Evolutionary conservation across 2,329 filamentous ascomycete genomes (phyloP).

Genomic region (Pezicula radicicola): DNA sequence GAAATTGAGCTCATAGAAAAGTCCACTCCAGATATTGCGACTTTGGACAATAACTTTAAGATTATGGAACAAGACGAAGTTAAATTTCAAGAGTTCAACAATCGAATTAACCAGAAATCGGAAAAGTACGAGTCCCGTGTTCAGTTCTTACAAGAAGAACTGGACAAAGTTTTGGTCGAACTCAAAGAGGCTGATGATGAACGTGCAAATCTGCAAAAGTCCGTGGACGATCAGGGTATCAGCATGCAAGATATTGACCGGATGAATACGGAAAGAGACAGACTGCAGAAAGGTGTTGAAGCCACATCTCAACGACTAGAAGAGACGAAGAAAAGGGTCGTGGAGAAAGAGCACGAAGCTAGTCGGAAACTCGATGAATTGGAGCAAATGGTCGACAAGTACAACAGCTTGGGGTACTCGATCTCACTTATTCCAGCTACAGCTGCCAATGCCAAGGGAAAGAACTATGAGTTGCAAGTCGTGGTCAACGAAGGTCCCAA

Average conservation of each 20-base stretch:
- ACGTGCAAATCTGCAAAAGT: constrained; percentile 72
- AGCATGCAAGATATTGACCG: constrained; percentile 98
- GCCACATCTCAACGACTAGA: constrained; percentile 73
- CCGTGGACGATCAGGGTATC: constrained; percentile 89
- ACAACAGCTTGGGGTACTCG: constrained; percentile 93
- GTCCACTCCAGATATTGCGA: constrained; percentile 76
- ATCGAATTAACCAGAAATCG: constrained; percentile 75
- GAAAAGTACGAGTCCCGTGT: constrained; percentile 85
- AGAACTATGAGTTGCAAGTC: constrained; percentile 80
- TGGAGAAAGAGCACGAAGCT: constrained; percentile 86
- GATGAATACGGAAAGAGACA: constrained; percentile 93
- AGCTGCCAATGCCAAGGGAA: constrained; percentile 80
- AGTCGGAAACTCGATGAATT: constrained; percentile 84
- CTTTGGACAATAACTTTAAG: constrained; percentile 84
- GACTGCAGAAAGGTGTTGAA: constrained; percentile 86
- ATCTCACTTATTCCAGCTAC: constrained; percentile 85
- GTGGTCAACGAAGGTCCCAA: constrained; percentile 76
- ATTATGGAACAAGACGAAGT: constrained; percentile 91
- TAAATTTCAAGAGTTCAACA: constrained; percentile 96
- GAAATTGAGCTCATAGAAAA: constrained; percentile 91
- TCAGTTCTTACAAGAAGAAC: constrained; percentile 79
- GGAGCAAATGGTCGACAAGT: constrained; percentile 84
- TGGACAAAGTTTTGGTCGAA: constrained; percentile 74
- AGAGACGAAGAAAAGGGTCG: constrained; percentile 77
- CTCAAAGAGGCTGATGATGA: constrained; percentile 81